Evolutionary conservation across 768 basidiomycete genomes (phyloP), one percentile per base, ranked within the genome.

Genomic region (Mycena vulgaris): DNA sequence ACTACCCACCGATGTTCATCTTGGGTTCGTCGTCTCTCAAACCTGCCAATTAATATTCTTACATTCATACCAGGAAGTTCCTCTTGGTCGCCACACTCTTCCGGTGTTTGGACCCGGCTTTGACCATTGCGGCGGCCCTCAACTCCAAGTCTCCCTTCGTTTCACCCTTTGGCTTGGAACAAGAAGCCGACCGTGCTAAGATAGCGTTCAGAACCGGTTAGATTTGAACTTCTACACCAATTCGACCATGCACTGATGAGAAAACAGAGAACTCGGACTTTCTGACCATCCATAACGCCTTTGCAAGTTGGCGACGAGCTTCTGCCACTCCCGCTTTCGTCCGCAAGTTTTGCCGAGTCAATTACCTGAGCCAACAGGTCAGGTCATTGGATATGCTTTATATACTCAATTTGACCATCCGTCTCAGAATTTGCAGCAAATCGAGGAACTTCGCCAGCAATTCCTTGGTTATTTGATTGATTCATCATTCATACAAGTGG

Each of bases 81-180:
- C 85, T 99, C 19, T 84, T 99, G 47, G 89, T 91, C 28, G 93
- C 96, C 7, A 91, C 92, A 2, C 78, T 96, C 42, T 94, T 98
- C 79, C 89, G 90, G 51, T 99, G 97, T 78, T 83, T 99, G 70
- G 97, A 99, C 80, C 95, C 97, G 2, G 97, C 96, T n/a, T 85
- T 99, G 56, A 98, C 97, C 7, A 96, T 99, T 68, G 96, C 95
- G 19, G 97, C 97, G 8, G 90, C 94, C 1, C 83, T 99, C 47
- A 97, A 94, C 77, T 92, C 95, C 0, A 99, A 98, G 79, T 95
- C 94, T 2, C 97, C 97, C 0, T 99, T 98, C 78, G 79, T 98
- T 25, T 88, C 93, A 3, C 97, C 97, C 0, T 89, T 97, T 67
- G 97, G 97, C 3, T 84, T 91, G 51, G 96, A 98, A 79, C 85